phyloP scores from a whole-genome alignment of 108 stramenopile species.

The Cyclotella choctawhatcheeana region DNA sequence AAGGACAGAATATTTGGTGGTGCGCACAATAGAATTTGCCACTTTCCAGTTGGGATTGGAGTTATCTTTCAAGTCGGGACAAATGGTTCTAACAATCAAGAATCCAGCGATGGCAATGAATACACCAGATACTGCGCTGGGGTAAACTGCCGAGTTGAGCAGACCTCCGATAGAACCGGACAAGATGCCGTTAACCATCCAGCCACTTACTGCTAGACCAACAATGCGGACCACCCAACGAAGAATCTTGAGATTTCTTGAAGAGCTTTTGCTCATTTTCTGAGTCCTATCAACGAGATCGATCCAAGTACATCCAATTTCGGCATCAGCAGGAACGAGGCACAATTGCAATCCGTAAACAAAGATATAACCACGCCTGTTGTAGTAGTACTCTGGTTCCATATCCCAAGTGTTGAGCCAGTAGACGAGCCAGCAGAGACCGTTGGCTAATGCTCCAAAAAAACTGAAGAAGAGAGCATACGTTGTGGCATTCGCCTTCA shows the following conservation, averaged over 20 bases:
- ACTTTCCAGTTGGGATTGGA: constrained; percentile 53
- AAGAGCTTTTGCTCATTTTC: constrained; percentile 49
- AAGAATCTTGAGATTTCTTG: constrained; percentile 26
- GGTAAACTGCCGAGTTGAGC: constrained; percentile 13
- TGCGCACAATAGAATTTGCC: constrained; percentile 35
- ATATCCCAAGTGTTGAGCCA: constrained; percentile 32
- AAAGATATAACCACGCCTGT: constrained; percentile 25
- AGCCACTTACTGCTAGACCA: constrained; percentile 15
- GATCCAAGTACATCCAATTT: constrained; percentile 53
- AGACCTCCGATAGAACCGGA: constrained; percentile 8
- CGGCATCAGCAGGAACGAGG: constrained; percentile 29
- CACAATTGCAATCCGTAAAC: background rate
- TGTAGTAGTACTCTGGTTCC: constrained; percentile 45
- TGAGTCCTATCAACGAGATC: constrained; percentile 47
- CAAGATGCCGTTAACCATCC: constrained; percentile 4
- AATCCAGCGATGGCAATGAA: constrained; percentile 28
- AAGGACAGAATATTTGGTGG: constrained; percentile 6
- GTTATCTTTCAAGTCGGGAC: constrained; percentile 33
- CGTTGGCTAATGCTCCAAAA: background rate
- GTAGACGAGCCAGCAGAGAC: constrained; percentile 21
- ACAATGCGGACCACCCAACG: constrained; percentile 21
- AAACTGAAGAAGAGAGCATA: constrained; percentile 32
- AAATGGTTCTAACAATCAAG: constrained; percentile 42
- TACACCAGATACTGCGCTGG: constrained; percentile 12
- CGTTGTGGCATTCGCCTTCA: constrained; percentile 50